A percentile compares a stretch with the other conserved stretches of the same genome.
These are phyloP conservation scores for Coemansia guatemalensis DNA, from an alignment of 192 early-diverging fungal genomes.

Conservation along the genomic window DNA sequence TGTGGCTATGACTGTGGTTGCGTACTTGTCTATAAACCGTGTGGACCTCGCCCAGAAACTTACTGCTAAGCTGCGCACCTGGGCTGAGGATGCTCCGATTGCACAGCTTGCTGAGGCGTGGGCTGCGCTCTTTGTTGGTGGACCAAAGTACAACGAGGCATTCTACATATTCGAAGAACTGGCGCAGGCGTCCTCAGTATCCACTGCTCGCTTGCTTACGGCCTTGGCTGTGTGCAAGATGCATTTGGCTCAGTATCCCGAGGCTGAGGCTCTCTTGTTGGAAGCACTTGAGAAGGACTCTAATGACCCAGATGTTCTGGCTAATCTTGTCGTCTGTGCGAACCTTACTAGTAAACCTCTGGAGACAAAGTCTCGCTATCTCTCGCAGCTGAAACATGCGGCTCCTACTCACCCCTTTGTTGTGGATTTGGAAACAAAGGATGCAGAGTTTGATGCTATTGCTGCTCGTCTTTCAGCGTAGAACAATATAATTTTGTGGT, in stretches of 20 bases:
- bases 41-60: slow-evolving; percentile 84
- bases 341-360: slow-evolving; percentile 65
- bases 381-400: slow-evolving; percentile 71
- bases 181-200: slow-evolving; percentile 68
- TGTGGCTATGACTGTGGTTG: slow-evolving; percentile 73
- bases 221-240: slow-evolving; percentile 83
- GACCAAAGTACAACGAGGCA: slow-evolving; percentile 80
- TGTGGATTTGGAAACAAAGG: slow-evolving; percentile 73
- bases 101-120: slow-evolving; percentile 93
- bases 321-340: slow-evolving; percentile 81
- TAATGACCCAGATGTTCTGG: slow-evolving; percentile 78
- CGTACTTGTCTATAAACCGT: slow-evolving; percentile 77
- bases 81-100: slow-evolving; percentile 95
- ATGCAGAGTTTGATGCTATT: slow-evolving; percentile 72
- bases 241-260: slow-evolving; percentile 73
- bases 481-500: no score
- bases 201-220: slow-evolving; percentile 72
- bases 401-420: slow-evolving; percentile 80
- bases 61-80: slow-evolving; percentile 70
- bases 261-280: slow-evolving; percentile 77
- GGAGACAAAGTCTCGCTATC: slow-evolving; percentile 64
- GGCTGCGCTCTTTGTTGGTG: slow-evolving; percentile 71
- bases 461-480: slow-evolving; percentile 9
- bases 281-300: slow-evolving; percentile 73
- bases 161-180: slow-evolving; percentile 95